Evolutionary conservation across 768 basidiomycete genomes (phyloP).

Genomic region (Megacollybia marginata): DNA sequence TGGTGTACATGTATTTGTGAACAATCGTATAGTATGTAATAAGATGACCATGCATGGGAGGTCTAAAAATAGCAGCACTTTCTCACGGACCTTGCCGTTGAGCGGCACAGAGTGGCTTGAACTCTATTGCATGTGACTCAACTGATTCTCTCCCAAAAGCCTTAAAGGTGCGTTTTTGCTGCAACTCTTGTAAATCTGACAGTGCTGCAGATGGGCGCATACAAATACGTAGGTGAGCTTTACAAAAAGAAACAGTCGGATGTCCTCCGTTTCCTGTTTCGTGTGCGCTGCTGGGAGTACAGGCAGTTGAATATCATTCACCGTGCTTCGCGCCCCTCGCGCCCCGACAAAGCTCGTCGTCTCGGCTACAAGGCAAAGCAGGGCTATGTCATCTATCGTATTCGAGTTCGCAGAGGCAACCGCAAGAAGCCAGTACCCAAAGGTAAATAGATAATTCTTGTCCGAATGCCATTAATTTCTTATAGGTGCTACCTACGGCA

Average conservation of each 20-base stretch:
- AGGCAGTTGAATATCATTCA: slow-evolving; percentile 97
- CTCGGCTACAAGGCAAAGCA: slow-evolving; percentile 99
- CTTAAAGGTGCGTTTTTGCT: no score
- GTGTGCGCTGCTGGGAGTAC: slow-evolving; percentile 99
- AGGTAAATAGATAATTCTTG: slow-evolving; percentile 45
- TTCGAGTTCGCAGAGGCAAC: slow-evolving; percentile 96
- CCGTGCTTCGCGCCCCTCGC: slow-evolving; percentile 94
- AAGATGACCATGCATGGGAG: no score
- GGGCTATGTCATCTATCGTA: slow-evolving; percentile 95
- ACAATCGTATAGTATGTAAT: no score
- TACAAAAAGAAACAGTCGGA: slow-evolving; percentile 99
- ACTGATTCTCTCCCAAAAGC: no score
- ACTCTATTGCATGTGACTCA: no score
- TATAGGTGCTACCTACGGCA: slow-evolving; percentile 93
- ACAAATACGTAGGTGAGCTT: slow-evolving; percentile 95
- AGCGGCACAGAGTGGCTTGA: no score
- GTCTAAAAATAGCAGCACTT: no score
- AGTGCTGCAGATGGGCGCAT: slow-evolving; percentile 65
- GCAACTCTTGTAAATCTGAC: no score
- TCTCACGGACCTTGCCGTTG: no score
- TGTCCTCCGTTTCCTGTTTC: slow-evolving; percentile 95
- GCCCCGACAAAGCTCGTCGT: slow-evolving; percentile 98
- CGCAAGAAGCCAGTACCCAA: slow-evolving; percentile 98
- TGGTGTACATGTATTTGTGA: no score
- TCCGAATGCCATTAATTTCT: neutral